A percentile compares a stretch with the other conserved stretches of the same genome.
Conservation (phyloP, 768 basidiomycete species). For the Boletus subcaerulescens region DNA sequence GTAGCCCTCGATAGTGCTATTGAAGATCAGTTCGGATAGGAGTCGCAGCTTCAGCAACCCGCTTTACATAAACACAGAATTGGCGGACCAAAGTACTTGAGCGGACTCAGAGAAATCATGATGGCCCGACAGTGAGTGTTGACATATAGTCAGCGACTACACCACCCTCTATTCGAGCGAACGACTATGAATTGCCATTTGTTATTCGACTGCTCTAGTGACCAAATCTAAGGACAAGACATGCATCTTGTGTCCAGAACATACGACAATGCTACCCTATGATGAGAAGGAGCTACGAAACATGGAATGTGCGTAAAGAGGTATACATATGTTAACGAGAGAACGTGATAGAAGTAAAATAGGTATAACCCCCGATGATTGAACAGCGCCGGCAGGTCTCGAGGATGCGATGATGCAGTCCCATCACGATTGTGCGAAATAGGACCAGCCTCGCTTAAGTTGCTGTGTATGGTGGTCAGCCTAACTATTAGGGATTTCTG, state of each 20-base stretch:
- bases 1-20: no score
- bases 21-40: no score
- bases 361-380: background rate
- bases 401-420: background rate
- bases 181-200: background rate
- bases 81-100: no score
- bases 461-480: conserved; percentile 43
- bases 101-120: no score
- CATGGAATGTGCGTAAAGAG: conserved; percentile 1
- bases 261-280: conserved; percentile 6
- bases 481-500: background rate
- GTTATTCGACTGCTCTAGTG: background rate
- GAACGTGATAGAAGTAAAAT: background rate
- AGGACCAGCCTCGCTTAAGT: conserved; percentile 63
- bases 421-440: conserved; percentile 1
- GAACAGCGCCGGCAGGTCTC: background rate
- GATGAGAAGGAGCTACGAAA: background rate
- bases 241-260: conserved; percentile 1
- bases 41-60: no score
- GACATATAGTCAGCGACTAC: no score
- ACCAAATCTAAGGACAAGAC: background rate
- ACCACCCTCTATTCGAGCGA: no score
- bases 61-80: no score
- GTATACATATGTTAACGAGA: conserved; percentile 5
- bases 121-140: no score